Base-by-base conservation (phyloP, 805 yeast genomes). In the Kodamaea laetipori region DNA sequence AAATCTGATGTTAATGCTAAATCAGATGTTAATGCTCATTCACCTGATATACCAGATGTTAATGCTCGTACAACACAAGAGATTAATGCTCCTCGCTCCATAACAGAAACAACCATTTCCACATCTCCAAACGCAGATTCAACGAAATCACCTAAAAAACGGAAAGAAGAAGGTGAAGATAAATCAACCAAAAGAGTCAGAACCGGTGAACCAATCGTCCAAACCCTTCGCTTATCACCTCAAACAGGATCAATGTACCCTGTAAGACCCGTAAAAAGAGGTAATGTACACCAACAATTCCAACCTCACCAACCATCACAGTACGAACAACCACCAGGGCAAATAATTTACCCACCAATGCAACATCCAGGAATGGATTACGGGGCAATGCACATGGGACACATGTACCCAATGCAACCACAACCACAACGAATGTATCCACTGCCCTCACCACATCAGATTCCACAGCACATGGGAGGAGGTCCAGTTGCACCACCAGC, bases 241-340 rank as follows among this genome's bases (percentile, higher is more conserved):
- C 24, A 35, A 35, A 26, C 52, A 25, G 26, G 28, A 23, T 10
- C 49, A 17, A 10, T 48, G 36, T 18, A 39, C 26, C 38, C 37
- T 4, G 12, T 13, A 18, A 16, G 28, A 4, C 8, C 13, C 8
- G 13, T 10, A 41, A 44, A 33, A 43, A 31, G 25, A 19, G 12
- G 11, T 31, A 35, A 24, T 17, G 16, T 21, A 4, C 38, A 23
- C n/a, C 38, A 35, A 8, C 18, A 28, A 26, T 28, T 13, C 17
- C 46, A 35, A 6, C 48, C 38, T 15, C 52, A 45, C 24, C n/a
- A n/a, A n/a, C 41, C 40, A 3, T 12, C 34, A 9, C 44, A 37
- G 32, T 45, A 33, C 24, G 18, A 34, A n/a, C 48, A 27, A 1
- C 51, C 39, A 1, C 51, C 39, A 11, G 39, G 28, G 15, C 44